Conservation (phyloP, 1,284 basidiomycete genomes). For the Cryptococcus deneoformans region DNA sequence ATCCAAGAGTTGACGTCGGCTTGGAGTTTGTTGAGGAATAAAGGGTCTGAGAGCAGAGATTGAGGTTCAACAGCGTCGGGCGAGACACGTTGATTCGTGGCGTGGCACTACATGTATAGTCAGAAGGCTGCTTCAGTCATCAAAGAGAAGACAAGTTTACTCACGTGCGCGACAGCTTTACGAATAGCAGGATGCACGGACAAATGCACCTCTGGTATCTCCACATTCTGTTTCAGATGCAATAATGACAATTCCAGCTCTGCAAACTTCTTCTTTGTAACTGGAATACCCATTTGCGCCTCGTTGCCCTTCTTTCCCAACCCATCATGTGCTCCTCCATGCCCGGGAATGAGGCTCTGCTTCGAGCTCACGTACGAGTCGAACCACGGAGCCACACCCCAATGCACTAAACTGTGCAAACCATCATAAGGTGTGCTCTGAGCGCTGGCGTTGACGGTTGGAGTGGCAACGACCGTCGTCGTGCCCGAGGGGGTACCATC, state of each 20-base stretch:
- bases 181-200: conserved; percentile 88
- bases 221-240: conserved; percentile 97
- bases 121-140: neutral
- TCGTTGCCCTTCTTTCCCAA: conserved; percentile 63
- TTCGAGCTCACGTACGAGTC: conserved; percentile 79
- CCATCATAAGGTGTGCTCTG: conserved; percentile 80
- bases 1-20: conserved; percentile 97
- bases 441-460: conserved; percentile 19
- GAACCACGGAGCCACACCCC: conserved; percentile 96
- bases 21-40: conserved; percentile 92
- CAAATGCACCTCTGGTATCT: conserved; percentile 95
- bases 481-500: conserved; percentile 28
- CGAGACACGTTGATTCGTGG: conserved; percentile 37
- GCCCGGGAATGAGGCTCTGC: conserved; percentile 55
- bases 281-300: conserved; percentile 70
- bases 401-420: conserved; percentile 92
- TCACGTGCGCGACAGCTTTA: conserved; percentile 72
- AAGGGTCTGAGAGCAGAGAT: conserved; percentile 68
- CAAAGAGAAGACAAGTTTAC: conserved; percentile 15
- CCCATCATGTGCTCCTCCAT: conserved; percentile 60
- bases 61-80: conserved; percentile 48
- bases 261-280: conserved; percentile 99
- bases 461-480: conserved; percentile 40
- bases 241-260: conserved; percentile 95
- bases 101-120: conserved; percentile 23